Evolutionary conservation across 1,284 basidiomycete genomes (phyloP).

Genomic region (Leccinum pallidistipes): DNA sequence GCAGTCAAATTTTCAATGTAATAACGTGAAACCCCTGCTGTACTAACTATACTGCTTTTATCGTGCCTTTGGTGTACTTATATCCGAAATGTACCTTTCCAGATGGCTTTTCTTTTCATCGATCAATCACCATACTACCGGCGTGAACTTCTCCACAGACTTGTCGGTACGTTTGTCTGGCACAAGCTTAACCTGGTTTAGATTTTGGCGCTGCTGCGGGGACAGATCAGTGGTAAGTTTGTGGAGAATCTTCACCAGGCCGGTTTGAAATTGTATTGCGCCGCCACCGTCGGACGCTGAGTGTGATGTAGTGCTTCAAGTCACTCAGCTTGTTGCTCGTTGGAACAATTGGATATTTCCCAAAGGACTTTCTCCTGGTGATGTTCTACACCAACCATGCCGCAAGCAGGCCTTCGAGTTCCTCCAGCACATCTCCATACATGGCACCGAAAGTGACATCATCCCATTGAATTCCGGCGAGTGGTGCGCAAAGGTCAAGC

Average conservation of each 20-base stretch:
- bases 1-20: background rate
- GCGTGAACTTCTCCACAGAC: background rate
- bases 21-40: background rate
- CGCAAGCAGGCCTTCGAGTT: background rate
- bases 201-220: background rate
- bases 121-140: background rate
- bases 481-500: too few species aligned
- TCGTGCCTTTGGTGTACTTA: background rate
- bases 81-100: background rate
- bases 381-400: background rate
- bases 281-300: background rate
- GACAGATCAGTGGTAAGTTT: background rate
- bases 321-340: background rate
- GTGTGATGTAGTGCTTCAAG: background rate
- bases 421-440: background rate
- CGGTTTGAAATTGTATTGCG: background rate
- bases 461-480: too few species aligned
- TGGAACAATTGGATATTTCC: background rate
- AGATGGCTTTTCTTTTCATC: background rate
- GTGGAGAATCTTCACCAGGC: too few species aligned
- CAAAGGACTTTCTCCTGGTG: background rate
- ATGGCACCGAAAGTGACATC: background rate
- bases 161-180: background rate
- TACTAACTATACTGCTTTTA: background rate
- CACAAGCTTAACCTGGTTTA: background rate